Evolutionary conservation across 2,329 filamentous ascomycete species (phyloP), one percentile per base, ranked within the genome.

Genomic region (Trichoderma atrobrunneum): DNA sequence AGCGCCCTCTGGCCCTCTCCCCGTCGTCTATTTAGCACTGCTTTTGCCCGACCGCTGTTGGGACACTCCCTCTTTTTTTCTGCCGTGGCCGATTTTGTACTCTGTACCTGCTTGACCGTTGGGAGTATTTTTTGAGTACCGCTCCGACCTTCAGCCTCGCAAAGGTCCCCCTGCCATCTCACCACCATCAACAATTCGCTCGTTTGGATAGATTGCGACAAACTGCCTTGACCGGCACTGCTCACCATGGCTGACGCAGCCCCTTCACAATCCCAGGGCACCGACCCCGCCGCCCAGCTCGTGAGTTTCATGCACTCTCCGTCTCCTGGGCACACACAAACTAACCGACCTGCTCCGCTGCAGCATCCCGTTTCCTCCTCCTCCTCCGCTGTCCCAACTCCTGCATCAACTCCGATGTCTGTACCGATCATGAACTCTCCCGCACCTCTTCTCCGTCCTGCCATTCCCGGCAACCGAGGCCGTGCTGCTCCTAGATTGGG

Each of bases 401-500:
- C 79, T 74, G 72, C 78, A 63, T 73, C 83, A 59, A 80, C 77
- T 34, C 76, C 81, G 73, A 80, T 82, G 77, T 72, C 81, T 36
- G 82, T 84, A 68, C 83, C 87, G 78, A 87, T 86, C 77, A 93
- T 95, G 91, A 89, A 92, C 72, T 90, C 92, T 63, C 91, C 92
- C 67, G 93, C 91, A 68, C 93, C 93, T 73, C 89, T 97, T 72
- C 91, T 97, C 71, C 92, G 94, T 73, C 93, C 94, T 70, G 93
- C 94, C 74, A 91, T 97, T 71, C 92, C 92, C 51, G 93, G 93
- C 75, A 86, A 85, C 75, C 87, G 90, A 72, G 85, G 87, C 73
- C 87, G 92, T 74, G 87, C 92, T 74, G 87, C 92, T 68, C 94
- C 94, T 32, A 90, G 92, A 77, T 88, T 98, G 72, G 95, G 94